phyloP scores from a whole-genome alignment of 257 asterid species.

The Scutellaria minor region DNA sequence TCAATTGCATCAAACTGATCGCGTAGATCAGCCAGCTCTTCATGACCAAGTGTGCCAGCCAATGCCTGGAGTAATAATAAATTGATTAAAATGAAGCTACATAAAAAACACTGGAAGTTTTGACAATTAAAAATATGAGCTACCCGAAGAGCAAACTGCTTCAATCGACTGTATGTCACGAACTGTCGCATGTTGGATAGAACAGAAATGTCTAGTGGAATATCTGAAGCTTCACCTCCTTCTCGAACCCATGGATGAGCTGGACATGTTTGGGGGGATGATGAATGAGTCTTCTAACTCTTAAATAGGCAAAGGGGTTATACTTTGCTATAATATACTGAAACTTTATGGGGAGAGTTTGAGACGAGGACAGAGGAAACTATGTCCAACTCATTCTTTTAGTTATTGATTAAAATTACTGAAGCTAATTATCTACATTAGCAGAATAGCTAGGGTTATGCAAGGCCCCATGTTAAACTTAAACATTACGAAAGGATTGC shows the following conservation, averaged over 20 bases:
- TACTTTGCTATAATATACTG: neutral
- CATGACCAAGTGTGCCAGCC: constrained; percentile 92
- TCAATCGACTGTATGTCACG: constrained; percentile 84
- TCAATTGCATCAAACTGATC: constrained; percentile 99
- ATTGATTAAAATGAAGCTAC: constrained; percentile 2
- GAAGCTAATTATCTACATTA: no score
- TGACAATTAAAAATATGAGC: constrained; percentile 18
- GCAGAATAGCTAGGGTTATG: no score
- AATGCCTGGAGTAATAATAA: constrained; percentile 67
- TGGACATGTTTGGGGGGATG: constrained; percentile 45
- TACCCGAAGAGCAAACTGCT: constrained; percentile 99
- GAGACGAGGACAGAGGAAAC: neutral
- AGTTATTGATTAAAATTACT: no score
- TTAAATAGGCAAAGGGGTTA: neutral
- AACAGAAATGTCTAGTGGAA: constrained; percentile 94
- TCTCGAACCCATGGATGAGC: constrained; percentile 99
- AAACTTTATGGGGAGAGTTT: neutral
- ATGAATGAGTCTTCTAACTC: neutral
- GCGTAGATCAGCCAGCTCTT: constrained; percentile 82
- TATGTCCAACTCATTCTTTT: no score
- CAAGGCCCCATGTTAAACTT: no score
- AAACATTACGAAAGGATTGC: no score
- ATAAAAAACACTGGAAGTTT: constrained; percentile 15
- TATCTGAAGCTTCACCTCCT: constrained; percentile 99
- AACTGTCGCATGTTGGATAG: constrained; percentile 91